phyloP scores from a whole-genome alignment of 176 grass and related monocot genomes.

The Musa itinerans region DNA sequence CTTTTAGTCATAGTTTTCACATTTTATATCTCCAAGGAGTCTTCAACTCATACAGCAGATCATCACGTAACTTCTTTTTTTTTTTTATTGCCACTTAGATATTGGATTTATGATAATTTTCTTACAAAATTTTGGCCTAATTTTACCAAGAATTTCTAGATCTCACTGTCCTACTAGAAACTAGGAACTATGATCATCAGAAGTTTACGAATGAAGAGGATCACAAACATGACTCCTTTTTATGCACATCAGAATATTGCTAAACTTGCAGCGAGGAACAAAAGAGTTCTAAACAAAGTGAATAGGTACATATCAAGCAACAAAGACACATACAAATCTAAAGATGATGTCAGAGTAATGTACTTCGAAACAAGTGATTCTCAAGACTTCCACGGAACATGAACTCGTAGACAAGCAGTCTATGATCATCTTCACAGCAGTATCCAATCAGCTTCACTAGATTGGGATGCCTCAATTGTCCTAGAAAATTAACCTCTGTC shows the following conservation, averaged over 20 bases:
- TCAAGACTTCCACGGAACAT: constrained; percentile 99
- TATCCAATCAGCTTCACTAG: constrained; percentile 99
- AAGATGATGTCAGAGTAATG: constrained; percentile 20
- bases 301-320: constrained; percentile 11
- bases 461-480: constrained; percentile 97
- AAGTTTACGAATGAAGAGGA: neutral
- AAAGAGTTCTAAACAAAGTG: too few species aligned
- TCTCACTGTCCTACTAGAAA: neutral
- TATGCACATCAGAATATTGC: neutral
- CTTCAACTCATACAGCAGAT: too few species aligned
- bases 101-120: too few species aligned
- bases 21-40: too few species aligned
- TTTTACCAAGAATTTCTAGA: neutral
- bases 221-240: neutral
- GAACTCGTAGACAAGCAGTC: constrained; percentile 95
- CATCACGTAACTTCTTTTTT: too few species aligned
- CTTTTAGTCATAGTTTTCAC: too few species aligned
- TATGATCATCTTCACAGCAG: constrained; percentile 96
- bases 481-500: constrained; percentile 96
- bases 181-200: neutral
- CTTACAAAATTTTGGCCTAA: too few species aligned
- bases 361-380: constrained; percentile 99
- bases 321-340: neutral
- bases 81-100: too few species aligned
- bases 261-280: neutral